Conservation (phyloP, 331 rosid genomes). For the Acacia concinna region DNA sequence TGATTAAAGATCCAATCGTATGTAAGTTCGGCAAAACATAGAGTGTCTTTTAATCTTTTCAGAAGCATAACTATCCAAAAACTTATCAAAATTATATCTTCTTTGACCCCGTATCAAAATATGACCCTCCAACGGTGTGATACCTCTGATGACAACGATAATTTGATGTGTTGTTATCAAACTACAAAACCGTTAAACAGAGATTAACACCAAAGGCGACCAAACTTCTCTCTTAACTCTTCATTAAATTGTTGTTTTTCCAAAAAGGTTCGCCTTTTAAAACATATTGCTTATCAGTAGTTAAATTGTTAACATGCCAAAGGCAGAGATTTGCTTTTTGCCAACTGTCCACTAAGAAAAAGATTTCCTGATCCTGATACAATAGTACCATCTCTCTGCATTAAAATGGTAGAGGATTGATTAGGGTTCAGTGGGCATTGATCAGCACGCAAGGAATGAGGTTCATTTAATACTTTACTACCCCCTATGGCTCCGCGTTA, state of each 20-base stretch:
- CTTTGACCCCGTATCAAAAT: neutral
- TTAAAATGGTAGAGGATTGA: slow-evolving; percentile 28
- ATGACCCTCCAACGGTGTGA: neutral
- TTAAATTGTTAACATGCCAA: neutral
- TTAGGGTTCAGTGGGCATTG: slow-evolving; percentile 35
- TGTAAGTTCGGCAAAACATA: neutral
- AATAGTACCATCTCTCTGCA: slow-evolving; percentile 7
- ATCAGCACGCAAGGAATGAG: slow-evolving; percentile 27
- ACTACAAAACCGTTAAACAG: neutral
- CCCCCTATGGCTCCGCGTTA: slow-evolving; percentile 30
- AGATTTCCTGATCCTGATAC: slow-evolving; percentile 1
- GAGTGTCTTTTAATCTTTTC: neutral
- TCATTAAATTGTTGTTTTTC: neutral
- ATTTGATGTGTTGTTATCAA: neutral
- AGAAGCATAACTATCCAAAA: neutral
- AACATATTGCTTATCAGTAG: neutral
- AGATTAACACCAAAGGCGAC: neutral
- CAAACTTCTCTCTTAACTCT: neutral
- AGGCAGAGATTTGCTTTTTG: slow-evolving; percentile 35
- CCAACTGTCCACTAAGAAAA: slow-evolving; percentile 45
- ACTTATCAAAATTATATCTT: neutral
- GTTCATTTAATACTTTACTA: slow-evolving; percentile 41
- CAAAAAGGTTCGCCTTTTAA: neutral
- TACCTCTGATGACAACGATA: neutral
- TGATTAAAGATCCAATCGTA: neutral